Conservation (phyloP, 1,139 yeast genomes). For the Blastobotrys serpentis region DNA sequence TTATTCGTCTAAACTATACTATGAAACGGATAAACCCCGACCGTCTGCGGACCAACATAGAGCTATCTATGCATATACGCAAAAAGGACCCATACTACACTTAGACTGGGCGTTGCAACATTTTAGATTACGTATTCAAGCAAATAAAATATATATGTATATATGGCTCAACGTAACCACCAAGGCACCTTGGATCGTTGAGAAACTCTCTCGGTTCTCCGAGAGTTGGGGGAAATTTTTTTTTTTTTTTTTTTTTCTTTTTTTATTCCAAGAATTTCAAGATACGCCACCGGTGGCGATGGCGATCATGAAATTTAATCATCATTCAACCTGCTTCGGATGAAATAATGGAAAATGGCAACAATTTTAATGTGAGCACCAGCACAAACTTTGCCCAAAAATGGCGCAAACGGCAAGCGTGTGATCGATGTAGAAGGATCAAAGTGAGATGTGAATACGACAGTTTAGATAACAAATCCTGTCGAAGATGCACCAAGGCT, state of each 20-base stretch:
- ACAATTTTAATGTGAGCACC: not conserved
- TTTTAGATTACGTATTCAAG: too few species aligned
- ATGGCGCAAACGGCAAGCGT: conserved; percentile 52
- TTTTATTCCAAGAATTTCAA: not conserved
- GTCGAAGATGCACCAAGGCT: conserved; percentile 49
- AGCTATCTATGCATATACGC: too few species aligned
- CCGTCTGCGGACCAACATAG: too few species aligned
- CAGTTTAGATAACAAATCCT: conserved; percentile 46
- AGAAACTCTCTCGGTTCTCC: not conserved
- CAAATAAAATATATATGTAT: too few species aligned
- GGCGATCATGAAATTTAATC: too few species aligned
- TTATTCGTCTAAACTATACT: too few species aligned
- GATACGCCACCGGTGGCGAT: not conserved
- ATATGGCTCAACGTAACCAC: too few species aligned
- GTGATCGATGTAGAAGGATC: conserved; percentile 57
- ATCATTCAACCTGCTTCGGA: too few species aligned
- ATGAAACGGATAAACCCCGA: too few species aligned
- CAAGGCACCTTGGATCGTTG: not conserved
- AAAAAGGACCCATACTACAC: too few species aligned
- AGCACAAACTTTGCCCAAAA: conserved; percentile 17
- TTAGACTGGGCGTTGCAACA: too few species aligned
- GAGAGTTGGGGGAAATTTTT: not conserved
- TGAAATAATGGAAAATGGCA: not conserved
- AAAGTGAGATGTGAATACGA: conserved; percentile 57
- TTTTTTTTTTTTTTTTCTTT: not conserved